Evolutionary conservation across 2,329 filamentous ascomycete species (phyloP).

Genomic region (Pseudogymnoascus sp.): DNA sequence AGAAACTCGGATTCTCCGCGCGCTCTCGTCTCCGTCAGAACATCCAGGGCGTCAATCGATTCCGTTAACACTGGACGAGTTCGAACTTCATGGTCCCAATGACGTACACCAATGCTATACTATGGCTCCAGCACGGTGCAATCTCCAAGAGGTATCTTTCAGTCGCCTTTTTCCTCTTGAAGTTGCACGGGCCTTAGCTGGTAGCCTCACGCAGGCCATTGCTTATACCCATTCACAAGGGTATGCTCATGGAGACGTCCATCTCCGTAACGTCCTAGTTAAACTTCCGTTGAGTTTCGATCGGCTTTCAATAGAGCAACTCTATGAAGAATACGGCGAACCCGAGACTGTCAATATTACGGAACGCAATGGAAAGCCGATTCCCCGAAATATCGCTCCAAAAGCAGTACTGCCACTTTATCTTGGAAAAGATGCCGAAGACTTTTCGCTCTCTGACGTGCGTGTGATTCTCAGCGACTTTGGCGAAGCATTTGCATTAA

Average conservation of each 20-base stretch:
- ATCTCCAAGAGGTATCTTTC: slow-evolving; percentile 25
- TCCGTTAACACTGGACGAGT: slow-evolving; percentile 30
- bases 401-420: not conserved
- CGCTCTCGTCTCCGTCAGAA: slow-evolving; percentile 10
- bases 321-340: not conserved
- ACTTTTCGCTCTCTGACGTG: slow-evolving; percentile 24
- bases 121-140: slow-evolving; percentile 20
- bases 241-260: not conserved
- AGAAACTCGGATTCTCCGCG: not conserved
- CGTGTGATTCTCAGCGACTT: slow-evolving; percentile 29
- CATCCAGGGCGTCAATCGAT: slow-evolving; percentile 23
- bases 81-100: slow-evolving; percentile 34
- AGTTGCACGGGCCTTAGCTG: slow-evolving; percentile 23
- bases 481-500: slow-evolving; percentile 26
- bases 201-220: slow-evolving; percentile 17
- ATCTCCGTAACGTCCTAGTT: not conserved
- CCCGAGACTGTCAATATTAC: not conserved
- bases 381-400: not conserved
- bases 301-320: not conserved
- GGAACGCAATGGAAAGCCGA: not conserved
- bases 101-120: slow-evolving; percentile 32
- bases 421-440: slow-evolving; percentile 22
- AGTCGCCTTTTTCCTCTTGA: slow-evolving; percentile 18
- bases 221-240: slow-evolving; percentile 16
- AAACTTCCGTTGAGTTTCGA: not conserved